Base-by-base conservation (phyloP, 2,329 filamentous ascomycete species). In the Pleurostoma richardsiae region DNA sequence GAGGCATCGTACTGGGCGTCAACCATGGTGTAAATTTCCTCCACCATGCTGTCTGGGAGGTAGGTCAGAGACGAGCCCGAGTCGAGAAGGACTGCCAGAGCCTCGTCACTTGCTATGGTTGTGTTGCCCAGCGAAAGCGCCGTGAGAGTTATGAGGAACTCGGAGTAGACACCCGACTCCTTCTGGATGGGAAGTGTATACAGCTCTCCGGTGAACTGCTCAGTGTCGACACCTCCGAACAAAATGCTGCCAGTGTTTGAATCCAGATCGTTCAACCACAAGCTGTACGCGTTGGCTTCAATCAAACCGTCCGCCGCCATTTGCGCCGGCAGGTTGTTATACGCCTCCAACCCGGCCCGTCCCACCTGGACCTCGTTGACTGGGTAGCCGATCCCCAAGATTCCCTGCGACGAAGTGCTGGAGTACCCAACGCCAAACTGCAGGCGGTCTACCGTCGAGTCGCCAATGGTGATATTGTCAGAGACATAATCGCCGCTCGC, bases 351-450 rank as follows among this genome's bases (percentile, higher is more conserved):
- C 5, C 75, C 71, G 6, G 72, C 76, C 52, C 79, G 73, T 44
- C 76, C 75, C 41, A 87, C 80, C 55, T 85, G 81, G 10, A 86
- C 88, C 67, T 96, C 91, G 62, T 95, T 94, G 53, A 75, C 64
- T 1, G 77, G 62, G 62, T 96, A 96, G 5, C 91, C 91, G 51
- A 97, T 86, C 19, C 91, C 91, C 26, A 96, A 66, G 39, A 97
- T 89, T 38, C 88, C 88, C 63, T 95, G 80, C 45, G 66, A 51
- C 5, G 79, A 77, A 6, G 71, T 68, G 61, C 77, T 82, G 6
- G 59, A 60, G 59, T 90, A 89, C 39, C 86, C 87, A 51, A 91
- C 73, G 50, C 86, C 87, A 56, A 91, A 88, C 57, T 90, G 85
- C 46, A 90, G 68, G 47, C 70, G 64, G 4, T 71, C 52, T 30